Evolutionary conservation across 495 filamentous ascomycete genomes (phyloP).

Genomic region (Arthonia radiata): DNA sequence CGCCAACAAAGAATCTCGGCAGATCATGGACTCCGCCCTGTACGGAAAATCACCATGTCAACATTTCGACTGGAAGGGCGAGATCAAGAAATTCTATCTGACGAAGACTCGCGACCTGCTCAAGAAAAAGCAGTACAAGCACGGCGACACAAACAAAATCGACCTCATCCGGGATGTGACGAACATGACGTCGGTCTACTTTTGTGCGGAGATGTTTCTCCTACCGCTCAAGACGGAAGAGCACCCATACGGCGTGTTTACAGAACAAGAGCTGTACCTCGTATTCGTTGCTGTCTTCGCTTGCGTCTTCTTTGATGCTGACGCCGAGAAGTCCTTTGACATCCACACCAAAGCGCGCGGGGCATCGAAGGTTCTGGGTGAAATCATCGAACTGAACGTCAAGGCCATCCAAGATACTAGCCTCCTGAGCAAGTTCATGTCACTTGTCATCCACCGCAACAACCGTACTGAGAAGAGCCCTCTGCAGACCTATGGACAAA

Average conservation of each 20-base stretch:
- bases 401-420: too few relatives aligned
- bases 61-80: constrained; percentile 25
- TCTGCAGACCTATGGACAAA: too few relatives aligned
- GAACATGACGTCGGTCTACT: constrained; percentile 46
- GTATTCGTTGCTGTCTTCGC: constrained; percentile 44
- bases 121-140: constrained; percentile 33
- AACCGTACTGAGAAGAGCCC: too few relatives aligned
- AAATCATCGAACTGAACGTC: too few relatives aligned
- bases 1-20: constrained; percentile 21
- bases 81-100: constrained; percentile 27
- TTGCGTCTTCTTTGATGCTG: constrained; percentile 39
- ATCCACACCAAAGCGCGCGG: constrained; percentile 27
- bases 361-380: constrained; percentile 12
- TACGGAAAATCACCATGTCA: too few relatives aligned
- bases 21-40: constrained; percentile 22
- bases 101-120: constrained; percentile 40
- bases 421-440: too few relatives aligned
- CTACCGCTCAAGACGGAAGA: constrained; percentile 49
- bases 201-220: constrained; percentile 45
- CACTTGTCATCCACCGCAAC: too few relatives aligned
- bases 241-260: constrained; percentile 44
- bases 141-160: constrained; percentile 23
- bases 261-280: constrained; percentile 55
- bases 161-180: constrained; percentile 23
- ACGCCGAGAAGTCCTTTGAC: constrained; percentile 36